Conservation (phyloP, 345 rosid species). For the Clarkia xantiana region DNA sequence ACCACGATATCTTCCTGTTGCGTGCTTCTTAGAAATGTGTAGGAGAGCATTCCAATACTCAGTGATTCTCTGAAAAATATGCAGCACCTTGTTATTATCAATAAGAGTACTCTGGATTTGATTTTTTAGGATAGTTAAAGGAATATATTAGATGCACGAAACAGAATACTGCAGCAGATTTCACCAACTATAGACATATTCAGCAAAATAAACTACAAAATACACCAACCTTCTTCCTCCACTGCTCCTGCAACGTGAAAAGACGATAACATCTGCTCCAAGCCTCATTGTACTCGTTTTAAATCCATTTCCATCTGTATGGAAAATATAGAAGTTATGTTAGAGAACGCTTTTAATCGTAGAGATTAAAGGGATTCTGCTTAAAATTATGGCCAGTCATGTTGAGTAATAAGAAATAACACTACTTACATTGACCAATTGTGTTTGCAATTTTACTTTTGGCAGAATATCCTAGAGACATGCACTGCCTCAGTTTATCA, state of each 20-base stretch:
- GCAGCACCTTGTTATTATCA: background rate
- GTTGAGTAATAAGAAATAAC: background rate
- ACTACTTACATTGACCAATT: slow-evolving; percentile 62
- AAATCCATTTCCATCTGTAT: slow-evolving; percentile 74
- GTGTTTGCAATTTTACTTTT: slow-evolving; percentile 57
- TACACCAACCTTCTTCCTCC: slow-evolving; percentile 35
- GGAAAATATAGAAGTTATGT: background rate
- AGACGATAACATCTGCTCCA: slow-evolving; percentile 79
- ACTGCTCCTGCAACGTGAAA: slow-evolving; percentile 33
- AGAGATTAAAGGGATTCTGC: background rate
- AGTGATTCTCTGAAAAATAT: slow-evolving; percentile 26
- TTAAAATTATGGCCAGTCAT: background rate
- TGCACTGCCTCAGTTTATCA: slow-evolving; percentile 51
- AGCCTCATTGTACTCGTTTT: slow-evolving; percentile 87
- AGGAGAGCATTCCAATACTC: slow-evolving; percentile 64
- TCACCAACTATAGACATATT: background rate
- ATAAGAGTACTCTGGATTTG: background rate
- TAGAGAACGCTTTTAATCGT: too few species aligned
- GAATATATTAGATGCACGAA: background rate
- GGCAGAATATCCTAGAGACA: slow-evolving; percentile 75
- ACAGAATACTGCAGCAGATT: background rate
- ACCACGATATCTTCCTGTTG: slow-evolving; percentile 66
- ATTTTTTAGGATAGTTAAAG: background rate
- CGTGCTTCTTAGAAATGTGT: slow-evolving; percentile 45
- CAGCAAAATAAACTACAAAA: slow-evolving; percentile 14